Conservation (phyloP, 495 filamentous ascomycete species). For the Tetracladium setigerum region DNA sequence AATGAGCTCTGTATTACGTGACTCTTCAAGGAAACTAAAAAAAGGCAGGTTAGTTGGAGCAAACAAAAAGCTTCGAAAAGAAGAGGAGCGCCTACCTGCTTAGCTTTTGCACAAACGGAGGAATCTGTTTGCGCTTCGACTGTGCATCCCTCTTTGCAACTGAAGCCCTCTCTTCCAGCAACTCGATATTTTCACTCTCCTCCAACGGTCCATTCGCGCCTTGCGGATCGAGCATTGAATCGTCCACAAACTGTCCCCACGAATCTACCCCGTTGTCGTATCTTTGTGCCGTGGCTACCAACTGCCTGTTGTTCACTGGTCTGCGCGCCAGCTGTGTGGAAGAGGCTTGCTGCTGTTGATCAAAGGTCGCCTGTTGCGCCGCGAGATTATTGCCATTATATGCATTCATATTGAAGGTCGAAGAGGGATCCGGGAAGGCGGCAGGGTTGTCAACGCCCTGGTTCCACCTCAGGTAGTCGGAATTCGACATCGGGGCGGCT, state of each 20-base stretch:
- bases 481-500: slow-evolving; percentile 36
- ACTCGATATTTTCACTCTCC: slow-evolving; percentile 64
- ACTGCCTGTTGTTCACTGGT: slow-evolving; percentile 48
- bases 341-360: slow-evolving; percentile 25
- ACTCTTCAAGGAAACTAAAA: slow-evolving; percentile 81
- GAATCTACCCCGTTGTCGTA: slow-evolving; percentile 36
- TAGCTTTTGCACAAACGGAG: slow-evolving; percentile 96
- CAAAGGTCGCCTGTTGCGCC: slow-evolving; percentile 30
- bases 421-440: slow-evolving; percentile 22
- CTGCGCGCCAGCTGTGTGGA: slow-evolving; percentile 64
- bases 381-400: slow-evolving; percentile 23
- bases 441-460: slow-evolving; percentile 31
- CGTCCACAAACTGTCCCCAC: slow-evolving; percentile 43
- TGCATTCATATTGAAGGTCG: slow-evolving; percentile 25
- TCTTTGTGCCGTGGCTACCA: slow-evolving; percentile 38
- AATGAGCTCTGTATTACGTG: slow-evolving; percentile 87
- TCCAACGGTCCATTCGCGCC: slow-evolving; percentile 31
- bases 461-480: slow-evolving; percentile 49
- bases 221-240: slow-evolving; percentile 27
- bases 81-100: slow-evolving; percentile 63
- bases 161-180: slow-evolving; percentile 66
- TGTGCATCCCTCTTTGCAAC: slow-evolving; percentile 76
- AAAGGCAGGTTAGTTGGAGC: slow-evolving; percentile 9
- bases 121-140: slow-evolving; percentile 86
- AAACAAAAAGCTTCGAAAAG: neutral